Percentiles rank a stretch among this genome's conserved stretches.
Evolutionary conservation across 371 early-diverging fungal genomes (phyloP).

Genomic region (Mucor circinelloides): DNA sequence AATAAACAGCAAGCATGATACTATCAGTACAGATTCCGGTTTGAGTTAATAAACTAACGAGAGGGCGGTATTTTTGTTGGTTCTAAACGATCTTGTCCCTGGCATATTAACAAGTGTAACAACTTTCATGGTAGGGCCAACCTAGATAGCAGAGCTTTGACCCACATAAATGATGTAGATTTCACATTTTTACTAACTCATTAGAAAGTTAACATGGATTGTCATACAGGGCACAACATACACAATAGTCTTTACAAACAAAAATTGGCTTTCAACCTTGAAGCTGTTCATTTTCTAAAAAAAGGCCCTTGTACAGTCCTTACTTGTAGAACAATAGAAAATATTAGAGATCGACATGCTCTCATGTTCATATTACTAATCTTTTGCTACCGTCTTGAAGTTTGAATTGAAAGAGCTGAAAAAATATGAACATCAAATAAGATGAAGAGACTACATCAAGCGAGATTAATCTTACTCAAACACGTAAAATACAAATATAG

Average conservation of each 20-base stretch:
- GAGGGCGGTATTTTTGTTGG: not conserved
- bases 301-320: not conserved
- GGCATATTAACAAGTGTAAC: not conserved
- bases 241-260: not conserved
- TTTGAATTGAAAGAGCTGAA: not conserved
- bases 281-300: not conserved
- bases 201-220: not conserved
- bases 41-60: not conserved
- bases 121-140: not conserved
- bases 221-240: not conserved
- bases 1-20: not conserved
- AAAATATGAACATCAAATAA: not conserved
- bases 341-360: not conserved
- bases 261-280: not conserved
- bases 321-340: not conserved
- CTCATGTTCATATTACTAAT: not conserved
- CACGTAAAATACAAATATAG: not conserved
- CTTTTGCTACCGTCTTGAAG: not conserved
- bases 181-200: not conserved
- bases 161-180: not conserved
- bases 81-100: not conserved
- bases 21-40: not conserved
- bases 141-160: not conserved
- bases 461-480: not conserved
- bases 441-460: not conserved